Base-by-base conservation (phyloP, 192 early-diverging fungal genomes). In the Lobosporangium transversale region DNA sequence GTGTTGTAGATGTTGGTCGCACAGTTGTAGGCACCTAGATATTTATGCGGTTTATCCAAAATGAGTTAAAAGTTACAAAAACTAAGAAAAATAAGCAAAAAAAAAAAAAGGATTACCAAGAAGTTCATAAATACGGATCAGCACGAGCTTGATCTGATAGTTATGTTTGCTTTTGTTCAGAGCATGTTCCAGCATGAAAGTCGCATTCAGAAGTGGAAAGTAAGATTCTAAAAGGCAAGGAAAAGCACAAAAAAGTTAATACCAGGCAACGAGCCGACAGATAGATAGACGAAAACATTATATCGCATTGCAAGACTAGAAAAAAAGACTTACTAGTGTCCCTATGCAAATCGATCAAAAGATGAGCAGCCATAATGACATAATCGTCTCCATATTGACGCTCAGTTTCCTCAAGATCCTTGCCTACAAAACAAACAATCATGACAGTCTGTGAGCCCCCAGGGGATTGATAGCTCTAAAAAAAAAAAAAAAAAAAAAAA, bases 121-220 rank as follows among this genome's bases (percentile, higher is more conserved):
- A 21, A 86, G 78, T 21, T 87, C 76, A 63, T 97, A 97, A 8
- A 98, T 55, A 23, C 94, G 90, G 40, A 95, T 89, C 21, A 95
- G 84, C n/a, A 92, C 79, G 21, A 98, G 86, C 71, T 92, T 95
- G 56, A 98, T 90, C 70, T 94, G 87, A 67, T 90, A 95, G 70
- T 91, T 94, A 80, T 87, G 84, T 45, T 86, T 87, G 84, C 93
- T 95, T 35, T 86, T 87, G 40, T 67, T 69, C 30, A 95, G 78
- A 0, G 92, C 94, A 9, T 81, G 81, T 71, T 97, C 95, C 37
- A 98, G 68, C 9, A 98, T 59, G 14, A 85, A 79, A 6, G 90
- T 71, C 0, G 90, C 86, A 45, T 81, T 82, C 40, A 86, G 43
- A 8, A 81, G 30, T 30, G 59, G 68, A 29, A 69, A 55, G 26